A percentile compares a stretch with the other conserved stretches of the same genome.
Evolutionary conservation across 2,329 filamentous ascomycete species (phyloP).

Genomic region (Elsinoe ampelina): DNA sequence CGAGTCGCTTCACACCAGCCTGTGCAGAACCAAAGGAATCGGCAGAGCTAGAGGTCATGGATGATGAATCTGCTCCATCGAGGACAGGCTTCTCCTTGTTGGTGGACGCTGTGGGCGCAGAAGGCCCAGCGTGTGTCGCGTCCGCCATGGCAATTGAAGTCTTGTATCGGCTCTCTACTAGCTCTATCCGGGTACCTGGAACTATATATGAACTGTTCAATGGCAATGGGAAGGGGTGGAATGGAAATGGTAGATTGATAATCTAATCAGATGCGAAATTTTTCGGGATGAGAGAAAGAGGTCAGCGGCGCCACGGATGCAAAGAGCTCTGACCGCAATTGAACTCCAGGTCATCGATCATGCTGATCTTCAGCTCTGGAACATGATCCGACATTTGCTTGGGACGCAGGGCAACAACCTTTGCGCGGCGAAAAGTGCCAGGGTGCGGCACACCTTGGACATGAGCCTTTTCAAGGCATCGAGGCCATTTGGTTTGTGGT

Average conservation of each 20-base stretch:
- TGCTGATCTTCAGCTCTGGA: neutral
- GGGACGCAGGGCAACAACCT: neutral
- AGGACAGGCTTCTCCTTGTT: neutral
- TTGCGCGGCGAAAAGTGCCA: neutral
- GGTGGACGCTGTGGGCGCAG: neutral
- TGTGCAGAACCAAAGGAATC: constrained; percentile 27
- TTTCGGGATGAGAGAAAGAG: neutral
- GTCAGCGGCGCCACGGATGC: neutral
- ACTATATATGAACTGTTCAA: neutral
- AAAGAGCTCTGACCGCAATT: constrained; percentile 8
- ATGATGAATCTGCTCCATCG: neutral
- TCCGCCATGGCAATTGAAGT: constrained; percentile 15
- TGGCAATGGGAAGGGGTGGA: neutral
- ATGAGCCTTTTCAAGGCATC: neutral
- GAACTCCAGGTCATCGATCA: neutral
- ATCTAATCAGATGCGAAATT: constrained; percentile 9
- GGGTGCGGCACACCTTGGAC: neutral
- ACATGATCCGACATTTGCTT: neutral
- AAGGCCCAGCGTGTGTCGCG: neutral
- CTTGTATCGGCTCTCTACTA: neutral
- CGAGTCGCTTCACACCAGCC: constrained; percentile 40
- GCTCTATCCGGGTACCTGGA: neutral
- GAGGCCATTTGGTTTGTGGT: neutral
- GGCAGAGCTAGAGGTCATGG: neutral
- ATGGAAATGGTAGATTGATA: constrained; percentile 6